Conservation (phyloP, 768 basidiomycete genomes). For the Pleurotus eryngii region DNA sequence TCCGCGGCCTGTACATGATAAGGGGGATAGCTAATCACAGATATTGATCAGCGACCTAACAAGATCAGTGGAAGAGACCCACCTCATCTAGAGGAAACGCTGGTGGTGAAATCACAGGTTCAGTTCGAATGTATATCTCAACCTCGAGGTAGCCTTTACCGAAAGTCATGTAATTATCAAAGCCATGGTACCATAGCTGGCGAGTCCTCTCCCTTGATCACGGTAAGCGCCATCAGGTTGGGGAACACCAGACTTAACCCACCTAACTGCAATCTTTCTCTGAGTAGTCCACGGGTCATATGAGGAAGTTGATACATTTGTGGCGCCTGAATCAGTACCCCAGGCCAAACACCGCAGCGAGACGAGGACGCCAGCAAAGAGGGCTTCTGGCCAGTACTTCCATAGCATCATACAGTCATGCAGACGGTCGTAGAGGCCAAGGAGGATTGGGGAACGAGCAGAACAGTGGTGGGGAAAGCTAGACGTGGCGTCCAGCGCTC, state of each 20-base stretch:
- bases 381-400: slow-evolving; percentile 49
- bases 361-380: slow-evolving; percentile 36
- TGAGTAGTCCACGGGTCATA: slow-evolving; percentile 46
- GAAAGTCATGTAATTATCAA: slow-evolving; percentile 80
- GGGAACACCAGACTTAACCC: slow-evolving; percentile 15
- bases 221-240: slow-evolving; percentile 3
- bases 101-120: slow-evolving; percentile 24
- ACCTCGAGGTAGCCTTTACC: slow-evolving; percentile 40
- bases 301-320: slow-evolving; percentile 27
- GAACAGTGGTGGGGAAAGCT: background rate
- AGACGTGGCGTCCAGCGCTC: slow-evolving; percentile 8
- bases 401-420: slow-evolving; percentile 45
- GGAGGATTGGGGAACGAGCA: background rate
- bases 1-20: slow-evolving; percentile 85
- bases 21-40: slow-evolving; percentile 66
- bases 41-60: slow-evolving; percentile 3
- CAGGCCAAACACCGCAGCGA: slow-evolving; percentile 19
- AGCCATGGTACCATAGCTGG: slow-evolving; percentile 89
- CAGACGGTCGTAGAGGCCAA: slow-evolving; percentile 16
- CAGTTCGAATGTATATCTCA: slow-evolving; percentile 8
- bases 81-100: slow-evolving; percentile 90
- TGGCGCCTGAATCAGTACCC: slow-evolving; percentile 15
- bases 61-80: slow-evolving; percentile 1
- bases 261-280: slow-evolving; percentile 58
- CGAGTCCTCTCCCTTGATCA: slow-evolving; percentile 60